Conservation (phyloP, 441 rosid genomes). For the Gossypium gossypioides region DNA sequence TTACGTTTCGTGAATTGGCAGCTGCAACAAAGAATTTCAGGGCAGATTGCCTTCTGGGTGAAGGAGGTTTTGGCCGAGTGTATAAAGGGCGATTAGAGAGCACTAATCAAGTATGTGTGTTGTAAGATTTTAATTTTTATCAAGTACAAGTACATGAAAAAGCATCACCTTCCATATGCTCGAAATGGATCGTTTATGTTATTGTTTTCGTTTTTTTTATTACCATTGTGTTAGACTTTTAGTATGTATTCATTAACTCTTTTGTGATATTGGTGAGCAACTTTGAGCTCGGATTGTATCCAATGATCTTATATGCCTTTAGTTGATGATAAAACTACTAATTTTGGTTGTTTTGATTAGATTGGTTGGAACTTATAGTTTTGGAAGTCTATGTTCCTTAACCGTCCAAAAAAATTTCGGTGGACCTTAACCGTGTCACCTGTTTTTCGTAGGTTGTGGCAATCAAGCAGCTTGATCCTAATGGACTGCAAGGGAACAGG, state of each 20-base stretch:
- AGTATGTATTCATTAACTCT: no score
- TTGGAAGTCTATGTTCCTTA: not conserved
- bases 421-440: slow-evolving; percentile 10
- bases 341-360: not conserved
- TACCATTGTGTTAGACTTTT: no score
- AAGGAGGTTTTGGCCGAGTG: slow-evolving; percentile 65
- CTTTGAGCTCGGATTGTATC: not conserved
- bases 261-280: not conserved
- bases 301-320: no score
- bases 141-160: no score
- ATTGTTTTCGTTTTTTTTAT: no score
- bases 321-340: no score
- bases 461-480: slow-evolving; percentile 79
- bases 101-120: slow-evolving; percentile 39
- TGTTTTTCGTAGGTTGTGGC: slow-evolving; percentile 57
- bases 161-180: no score
- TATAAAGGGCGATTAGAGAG: slow-evolving; percentile 59
- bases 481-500: slow-evolving; percentile 78
- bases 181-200: no score
- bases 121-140: not conserved
- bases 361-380: not conserved
- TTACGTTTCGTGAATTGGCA: slow-evolving; percentile 58
- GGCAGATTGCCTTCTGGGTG: slow-evolving; percentile 58
- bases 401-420: not conserved
- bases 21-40: slow-evolving; percentile 55